Evolutionary conservation across 2,329 filamentous ascomycete genomes (phyloP).

Genomic region (Ceratocystis variospora): DNA sequence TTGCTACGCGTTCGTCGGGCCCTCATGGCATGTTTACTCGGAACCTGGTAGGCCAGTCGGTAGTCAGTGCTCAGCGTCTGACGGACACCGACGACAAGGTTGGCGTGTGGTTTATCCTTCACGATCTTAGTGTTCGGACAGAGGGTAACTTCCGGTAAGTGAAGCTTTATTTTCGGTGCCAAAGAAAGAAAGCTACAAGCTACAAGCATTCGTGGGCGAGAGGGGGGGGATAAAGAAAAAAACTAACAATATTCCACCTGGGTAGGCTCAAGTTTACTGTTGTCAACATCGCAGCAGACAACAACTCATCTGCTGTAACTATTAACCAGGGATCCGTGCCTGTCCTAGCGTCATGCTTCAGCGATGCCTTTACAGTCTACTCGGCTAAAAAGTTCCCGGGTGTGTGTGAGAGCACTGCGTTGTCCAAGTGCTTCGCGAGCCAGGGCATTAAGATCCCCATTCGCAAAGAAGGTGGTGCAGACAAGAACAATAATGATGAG

Average conservation of each 20-base stretch:
- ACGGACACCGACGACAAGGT: constrained; percentile 65
- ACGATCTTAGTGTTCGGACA: constrained; percentile 86
- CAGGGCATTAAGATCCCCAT: constrained; percentile 98
- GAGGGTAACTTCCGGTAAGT: constrained; percentile 77
- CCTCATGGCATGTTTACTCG: constrained; percentile 81
- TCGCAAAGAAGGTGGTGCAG: constrained; percentile 56
- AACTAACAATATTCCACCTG: too few species aligned
- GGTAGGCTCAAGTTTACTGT: constrained; percentile 50
- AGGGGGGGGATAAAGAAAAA: too few species aligned
- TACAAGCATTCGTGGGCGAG: too few species aligned
- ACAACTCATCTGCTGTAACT: constrained; percentile 28
- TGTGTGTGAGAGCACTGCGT: constrained; percentile 79
- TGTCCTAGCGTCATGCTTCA: constrained; percentile 74
- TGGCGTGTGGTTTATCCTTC: constrained; percentile 92
- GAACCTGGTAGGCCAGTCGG: constrained; percentile 84
- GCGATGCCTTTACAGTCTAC: constrained; percentile 81
- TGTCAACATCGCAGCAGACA: constrained; percentile 51
- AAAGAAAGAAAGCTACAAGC: too few species aligned
- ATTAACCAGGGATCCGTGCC: constrained; percentile 66
- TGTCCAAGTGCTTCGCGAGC: constrained; percentile 84
- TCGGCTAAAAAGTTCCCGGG: constrained; percentile 97
- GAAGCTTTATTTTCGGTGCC: too few species aligned
- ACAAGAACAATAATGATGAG: constrained; percentile 34
- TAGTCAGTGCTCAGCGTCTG: constrained; percentile 75
- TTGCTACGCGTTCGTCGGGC: constrained; percentile 29